A percentile compares a stretch with the other conserved stretches of the same genome.
phyloP scores from a whole-genome alignment of 129 eudicot genomes.

The Flaveria brownii region DNA sequence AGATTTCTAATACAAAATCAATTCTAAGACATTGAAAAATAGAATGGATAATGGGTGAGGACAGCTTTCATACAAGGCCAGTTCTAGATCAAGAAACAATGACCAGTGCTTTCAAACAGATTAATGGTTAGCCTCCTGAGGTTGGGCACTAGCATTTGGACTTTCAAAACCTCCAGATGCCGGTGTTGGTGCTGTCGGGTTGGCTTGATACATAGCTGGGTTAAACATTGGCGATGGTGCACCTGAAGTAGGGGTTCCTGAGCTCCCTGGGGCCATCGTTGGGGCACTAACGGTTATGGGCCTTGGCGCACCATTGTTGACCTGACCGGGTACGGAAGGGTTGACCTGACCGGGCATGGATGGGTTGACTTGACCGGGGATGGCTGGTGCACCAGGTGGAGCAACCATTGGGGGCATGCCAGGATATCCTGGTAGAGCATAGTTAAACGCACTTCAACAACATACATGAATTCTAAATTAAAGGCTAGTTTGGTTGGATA shows the following conservation, averaged over 20 bases:
- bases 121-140: slow-evolving; percentile 38
- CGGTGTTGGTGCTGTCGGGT: slow-evolving; percentile 34
- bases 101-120: neutral
- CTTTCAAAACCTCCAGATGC: slow-evolving; percentile 43
- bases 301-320: slow-evolving; percentile 52
- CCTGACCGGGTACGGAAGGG: slow-evolving; percentile 41
- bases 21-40: neutral
- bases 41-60: neutral
- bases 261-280: slow-evolving; percentile 43
- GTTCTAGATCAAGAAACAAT: slow-evolving; percentile 7
- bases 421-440: slow-evolving; percentile 51
- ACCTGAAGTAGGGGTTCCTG: slow-evolving; percentile 50
- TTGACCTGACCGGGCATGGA: slow-evolving; percentile 54
- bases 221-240: slow-evolving; percentile 59
- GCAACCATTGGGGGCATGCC: slow-evolving; percentile 60
- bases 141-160: slow-evolving; percentile 46
- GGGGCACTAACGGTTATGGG: slow-evolving; percentile 38
- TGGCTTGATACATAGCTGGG: slow-evolving; percentile 58
- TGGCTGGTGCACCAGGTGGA: slow-evolving; percentile 64
- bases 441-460: neutral
- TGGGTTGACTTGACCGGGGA: slow-evolving; percentile 25
- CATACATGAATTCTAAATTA: neutral
- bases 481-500: neutral
- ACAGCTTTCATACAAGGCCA: slow-evolving; percentile 9
- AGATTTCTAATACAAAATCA: slow-evolving; percentile 8